These are phyloP conservation scores for Globisporangium yorkense DNA, from an alignment of 352 stramenopile species.

Conservation along the genomic window DNA sequence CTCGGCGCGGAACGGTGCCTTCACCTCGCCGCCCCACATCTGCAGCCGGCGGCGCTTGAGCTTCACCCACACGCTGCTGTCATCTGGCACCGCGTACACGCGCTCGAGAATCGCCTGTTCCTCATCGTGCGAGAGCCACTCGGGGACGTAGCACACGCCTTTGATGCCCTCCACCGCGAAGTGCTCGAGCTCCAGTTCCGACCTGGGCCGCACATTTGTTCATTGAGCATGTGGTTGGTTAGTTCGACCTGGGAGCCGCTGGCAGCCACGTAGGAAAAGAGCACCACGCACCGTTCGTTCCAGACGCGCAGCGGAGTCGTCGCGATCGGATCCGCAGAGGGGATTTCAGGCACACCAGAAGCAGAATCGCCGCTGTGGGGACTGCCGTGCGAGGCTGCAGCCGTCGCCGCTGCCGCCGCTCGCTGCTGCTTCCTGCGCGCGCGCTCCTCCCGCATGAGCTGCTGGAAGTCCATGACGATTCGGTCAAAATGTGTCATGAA, in stretches of 20 bases:
- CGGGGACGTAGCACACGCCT: slow-evolving; percentile 50
- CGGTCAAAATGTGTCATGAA: background rate
- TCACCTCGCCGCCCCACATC: slow-evolving; percentile 66
- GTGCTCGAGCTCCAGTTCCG: slow-evolving; percentile 22
- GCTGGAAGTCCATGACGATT: slow-evolving; percentile 3
- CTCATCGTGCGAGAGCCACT: slow-evolving; percentile 57
- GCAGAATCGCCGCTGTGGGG: background rate
- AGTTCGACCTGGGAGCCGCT: background rate
- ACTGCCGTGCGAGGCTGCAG: background rate
- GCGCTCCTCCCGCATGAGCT: background rate
- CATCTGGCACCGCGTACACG: slow-evolving; percentile 39
- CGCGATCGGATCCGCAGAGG: background rate
- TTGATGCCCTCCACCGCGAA: slow-evolving; percentile 33
- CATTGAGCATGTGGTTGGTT: background rate
- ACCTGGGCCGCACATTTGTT: slow-evolving; percentile 5
- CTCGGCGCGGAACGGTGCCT: slow-evolving; percentile 32
- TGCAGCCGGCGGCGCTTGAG: slow-evolving; percentile 62
- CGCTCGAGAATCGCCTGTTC: slow-evolving; percentile 49
- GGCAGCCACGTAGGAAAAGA: background rate
- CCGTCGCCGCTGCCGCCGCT: background rate
- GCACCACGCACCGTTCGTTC: background rate
- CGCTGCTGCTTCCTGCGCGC: background rate
- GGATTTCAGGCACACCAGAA: background rate
- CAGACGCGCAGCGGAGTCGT: slow-evolving; percentile 2
- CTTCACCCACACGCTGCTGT: slow-evolving; percentile 38